Base-by-base conservation (phyloP, 495 filamentous ascomycete species). In the Neurospora terricola region DNA sequence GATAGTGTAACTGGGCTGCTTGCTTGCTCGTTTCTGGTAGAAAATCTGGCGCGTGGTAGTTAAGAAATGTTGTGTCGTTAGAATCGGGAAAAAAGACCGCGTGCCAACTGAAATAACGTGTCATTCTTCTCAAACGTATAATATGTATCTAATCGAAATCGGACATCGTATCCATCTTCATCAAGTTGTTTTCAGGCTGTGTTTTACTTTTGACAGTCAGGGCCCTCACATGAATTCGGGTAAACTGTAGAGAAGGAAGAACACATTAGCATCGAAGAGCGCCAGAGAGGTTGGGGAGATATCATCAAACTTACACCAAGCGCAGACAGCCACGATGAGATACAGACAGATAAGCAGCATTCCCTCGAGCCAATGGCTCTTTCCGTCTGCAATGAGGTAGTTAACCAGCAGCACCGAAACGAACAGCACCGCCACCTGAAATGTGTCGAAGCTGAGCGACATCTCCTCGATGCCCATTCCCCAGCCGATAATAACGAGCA, bases 401-500 rank as follows among this genome's bases (percentile, higher is more conserved):
- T 94, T 96, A 48, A 94, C 92, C 74, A 96, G 79, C 21, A 96
- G 83, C 2, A 96, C 90, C 8, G 90, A 80, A 7, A 95, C 91
- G 75, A 96, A 96, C 8, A 96, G 82, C 23, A 94, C 85, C 62
- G 91, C 90, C 5, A 96, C 87, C 80, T 95, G 91, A 83, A 95
- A 96, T 1, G 86, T 88, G 77, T 96, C 93, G 77, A 96, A 96
- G 75, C 88, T 87, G 9, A 96, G 86, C 38, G 88, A 91, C 92
- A 92, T 94, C 5, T 83, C 79, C 42, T 86, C 80, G 9, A 87
- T 87, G 73, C 89, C 90, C 82, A 94, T 88, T 48, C 90, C 90
- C 93, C 93, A 96, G 14, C 93, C 93, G 71, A 96, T 87, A 37
- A 96, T 87, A 23, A 95, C 88, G 73, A 91, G 85, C 66, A 96